phyloP scores from a whole-genome alignment of 208 protist species.

The Acanthamoeba sp. region DNA sequence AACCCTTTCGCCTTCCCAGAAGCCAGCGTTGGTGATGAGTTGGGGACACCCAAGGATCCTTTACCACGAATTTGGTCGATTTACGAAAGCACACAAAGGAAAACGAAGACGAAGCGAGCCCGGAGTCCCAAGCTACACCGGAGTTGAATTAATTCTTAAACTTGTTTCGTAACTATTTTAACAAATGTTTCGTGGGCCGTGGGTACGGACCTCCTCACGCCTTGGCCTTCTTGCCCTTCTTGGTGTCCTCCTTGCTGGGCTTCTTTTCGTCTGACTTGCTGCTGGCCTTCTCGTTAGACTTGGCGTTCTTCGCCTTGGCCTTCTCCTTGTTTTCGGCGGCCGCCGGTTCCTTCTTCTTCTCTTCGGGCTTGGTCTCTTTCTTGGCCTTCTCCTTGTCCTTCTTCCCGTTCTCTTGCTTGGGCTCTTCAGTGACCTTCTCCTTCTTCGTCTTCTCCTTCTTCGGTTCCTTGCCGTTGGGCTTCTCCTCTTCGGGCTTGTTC shows the following conservation, averaged over 20 bases:
- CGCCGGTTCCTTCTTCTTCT: neutral
- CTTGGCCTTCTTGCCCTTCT: conserved; percentile 45
- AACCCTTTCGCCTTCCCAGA: too few relatives aligned
- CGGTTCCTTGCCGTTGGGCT: neutral
- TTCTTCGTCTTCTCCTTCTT: neutral
- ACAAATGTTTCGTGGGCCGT: neutral
- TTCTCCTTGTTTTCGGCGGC: neutral
- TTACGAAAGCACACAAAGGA: neutral
- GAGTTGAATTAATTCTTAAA: too few relatives aligned
- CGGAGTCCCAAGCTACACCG: neutral
- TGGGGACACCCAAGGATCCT: neutral
- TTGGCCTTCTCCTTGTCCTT: neutral
- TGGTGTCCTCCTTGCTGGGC: neutral
- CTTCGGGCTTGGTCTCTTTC: too few relatives aligned
- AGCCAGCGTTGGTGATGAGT: too few relatives aligned
- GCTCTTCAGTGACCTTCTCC: neutral
- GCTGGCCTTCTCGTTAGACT: too few relatives aligned
- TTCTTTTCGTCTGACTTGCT: too few relatives aligned
- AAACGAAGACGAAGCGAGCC: neutral
- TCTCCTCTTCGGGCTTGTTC: neutral
- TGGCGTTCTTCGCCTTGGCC: too few relatives aligned
- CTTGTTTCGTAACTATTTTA: neutral
- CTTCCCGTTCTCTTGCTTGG: neutral
- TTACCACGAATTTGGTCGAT: neutral
- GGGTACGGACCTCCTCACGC: neutral